Conservation (phyloP, 495 filamentous ascomycete genomes). For the Penicillium arizonense region DNA sequence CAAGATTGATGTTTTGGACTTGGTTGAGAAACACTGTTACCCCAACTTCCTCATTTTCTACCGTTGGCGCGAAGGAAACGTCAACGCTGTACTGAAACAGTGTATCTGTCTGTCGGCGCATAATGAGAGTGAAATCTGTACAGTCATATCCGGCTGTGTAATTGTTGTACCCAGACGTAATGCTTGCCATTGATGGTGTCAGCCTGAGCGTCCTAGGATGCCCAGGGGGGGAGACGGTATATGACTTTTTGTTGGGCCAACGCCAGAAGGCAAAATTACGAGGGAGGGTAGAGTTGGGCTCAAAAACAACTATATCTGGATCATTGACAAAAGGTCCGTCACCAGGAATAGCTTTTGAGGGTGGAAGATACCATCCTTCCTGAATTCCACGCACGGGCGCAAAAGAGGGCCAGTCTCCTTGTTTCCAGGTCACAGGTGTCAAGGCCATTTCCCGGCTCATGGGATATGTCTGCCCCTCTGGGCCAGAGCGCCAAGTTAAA, state of each 20-base stretch:
- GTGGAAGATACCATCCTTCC: slow-evolving; percentile 14
- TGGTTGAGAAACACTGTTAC: slow-evolving; percentile 21
- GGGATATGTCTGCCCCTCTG: slow-evolving; percentile 43
- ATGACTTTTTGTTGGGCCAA: slow-evolving; percentile 2
- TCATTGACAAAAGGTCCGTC: slow-evolving; percentile 11
- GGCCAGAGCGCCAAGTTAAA: slow-evolving; percentile 43
- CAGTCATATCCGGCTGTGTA: neutral
- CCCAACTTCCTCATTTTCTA: slow-evolving; percentile 14
- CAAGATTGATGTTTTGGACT: slow-evolving; percentile 20
- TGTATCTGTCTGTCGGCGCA: slow-evolving; percentile 19
- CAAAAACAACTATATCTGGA: slow-evolving; percentile 18
- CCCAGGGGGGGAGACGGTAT: slow-evolving; percentile 13
- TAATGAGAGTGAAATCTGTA: slow-evolving; percentile 10
- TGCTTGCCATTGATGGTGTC: slow-evolving; percentile 9
- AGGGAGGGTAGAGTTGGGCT: slow-evolving; percentile 11
- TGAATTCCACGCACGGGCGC: slow-evolving; percentile 26
- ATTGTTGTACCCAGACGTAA: neutral
- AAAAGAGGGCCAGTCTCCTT: slow-evolving; percentile 18
- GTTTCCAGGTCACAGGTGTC: slow-evolving; percentile 50
- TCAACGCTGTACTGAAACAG: slow-evolving; percentile 19
- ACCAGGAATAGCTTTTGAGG: neutral
- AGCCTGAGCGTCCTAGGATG: slow-evolving; percentile 12
- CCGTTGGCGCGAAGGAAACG: slow-evolving; percentile 1
- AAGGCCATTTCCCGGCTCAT: slow-evolving; percentile 60
- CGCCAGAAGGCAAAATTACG: slow-evolving; percentile 17